Percentiles rank a stretch among this genome's conserved stretches.
These are phyloP conservation scores for Nymphaea thermarum DNA, from an alignment of 164 flowering plant genomes.

Conservation along the genomic window DNA sequence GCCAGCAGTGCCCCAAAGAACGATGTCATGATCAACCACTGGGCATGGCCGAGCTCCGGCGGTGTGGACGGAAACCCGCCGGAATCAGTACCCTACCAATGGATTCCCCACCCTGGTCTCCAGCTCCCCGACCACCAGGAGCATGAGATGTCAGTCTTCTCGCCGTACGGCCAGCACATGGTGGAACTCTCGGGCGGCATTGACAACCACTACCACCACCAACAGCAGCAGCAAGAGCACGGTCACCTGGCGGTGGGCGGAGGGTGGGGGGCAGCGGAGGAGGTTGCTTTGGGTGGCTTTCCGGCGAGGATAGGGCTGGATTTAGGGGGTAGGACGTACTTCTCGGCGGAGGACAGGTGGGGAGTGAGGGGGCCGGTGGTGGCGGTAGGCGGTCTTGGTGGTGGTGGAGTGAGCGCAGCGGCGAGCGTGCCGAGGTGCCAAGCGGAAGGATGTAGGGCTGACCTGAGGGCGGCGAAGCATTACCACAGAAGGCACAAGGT, in stretches of 20 bases:
- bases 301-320: neutral
- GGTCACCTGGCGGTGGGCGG: neutral
- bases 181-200: neutral
- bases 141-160: neutral
- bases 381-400: constrained; percentile 5
- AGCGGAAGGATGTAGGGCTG: constrained; percentile 52
- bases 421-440: constrained; percentile 33
- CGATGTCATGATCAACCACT: neutral
- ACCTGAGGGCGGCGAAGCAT: constrained; percentile 40
- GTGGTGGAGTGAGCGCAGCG: constrained; percentile 1
- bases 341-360: neutral
- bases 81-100: neutral
- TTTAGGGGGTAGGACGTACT: neutral
- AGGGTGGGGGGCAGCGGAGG: neutral
- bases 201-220: neutral
- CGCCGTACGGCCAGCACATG: neutral
- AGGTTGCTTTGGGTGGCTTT: neutral
- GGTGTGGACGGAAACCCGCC: neutral
- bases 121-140: neutral
- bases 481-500: constrained; percentile 75
- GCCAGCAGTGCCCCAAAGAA: neutral
- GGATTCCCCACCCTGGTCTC: neutral
- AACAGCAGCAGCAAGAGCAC: neutral
- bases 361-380: constrained; percentile 7
- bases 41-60: neutral